Evolutionary conservation across 495 filamentous ascomycete genomes (phyloP).

Genomic region (Penicillium taxi): DNA sequence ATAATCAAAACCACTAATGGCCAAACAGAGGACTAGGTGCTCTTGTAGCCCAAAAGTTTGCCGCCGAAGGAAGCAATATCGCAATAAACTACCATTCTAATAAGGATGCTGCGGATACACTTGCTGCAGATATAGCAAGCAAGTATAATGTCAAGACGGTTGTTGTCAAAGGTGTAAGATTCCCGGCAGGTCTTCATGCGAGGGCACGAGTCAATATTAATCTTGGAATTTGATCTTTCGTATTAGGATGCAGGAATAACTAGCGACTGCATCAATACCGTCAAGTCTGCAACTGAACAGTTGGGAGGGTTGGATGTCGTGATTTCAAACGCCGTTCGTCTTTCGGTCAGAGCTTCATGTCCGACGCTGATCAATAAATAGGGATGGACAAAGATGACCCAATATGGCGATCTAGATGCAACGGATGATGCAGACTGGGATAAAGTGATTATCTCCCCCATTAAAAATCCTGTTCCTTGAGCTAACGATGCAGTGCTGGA

Average conservation of each 20-base stretch:
- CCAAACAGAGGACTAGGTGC: constrained; percentile 55
- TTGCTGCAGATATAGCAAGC: constrained; percentile 44
- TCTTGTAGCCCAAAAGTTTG: constrained; percentile 55
- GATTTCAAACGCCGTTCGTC: constrained; percentile 60
- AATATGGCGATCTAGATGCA: constrained; percentile 55
- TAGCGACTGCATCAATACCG: constrained; percentile 44
- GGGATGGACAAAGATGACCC: constrained; percentile 61
- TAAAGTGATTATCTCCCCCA: constrained; percentile 35
- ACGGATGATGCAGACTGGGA: constrained; percentile 64
- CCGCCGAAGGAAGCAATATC: constrained; percentile 56
- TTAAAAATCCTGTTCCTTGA: neutral
- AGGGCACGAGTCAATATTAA: neutral
- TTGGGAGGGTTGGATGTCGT: constrained; percentile 64
- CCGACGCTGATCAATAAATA: constrained; percentile 14
- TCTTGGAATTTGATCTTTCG: neutral
- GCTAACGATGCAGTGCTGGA: constrained; percentile 47
- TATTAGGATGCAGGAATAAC: constrained; percentile 51
- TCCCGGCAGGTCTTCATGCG: neutral
- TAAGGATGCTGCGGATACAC: constrained; percentile 44
- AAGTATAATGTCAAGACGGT: constrained; percentile 48
- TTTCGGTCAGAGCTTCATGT: neutral
- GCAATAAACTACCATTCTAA: constrained; percentile 62
- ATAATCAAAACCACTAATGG: constrained; percentile 2
- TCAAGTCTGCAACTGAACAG: constrained; percentile 48
- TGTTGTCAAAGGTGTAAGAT: constrained; percentile 52